Base-by-base conservation (phyloP, 768 basidiomycete species). In the Hygrocybe coccinea region DNA sequence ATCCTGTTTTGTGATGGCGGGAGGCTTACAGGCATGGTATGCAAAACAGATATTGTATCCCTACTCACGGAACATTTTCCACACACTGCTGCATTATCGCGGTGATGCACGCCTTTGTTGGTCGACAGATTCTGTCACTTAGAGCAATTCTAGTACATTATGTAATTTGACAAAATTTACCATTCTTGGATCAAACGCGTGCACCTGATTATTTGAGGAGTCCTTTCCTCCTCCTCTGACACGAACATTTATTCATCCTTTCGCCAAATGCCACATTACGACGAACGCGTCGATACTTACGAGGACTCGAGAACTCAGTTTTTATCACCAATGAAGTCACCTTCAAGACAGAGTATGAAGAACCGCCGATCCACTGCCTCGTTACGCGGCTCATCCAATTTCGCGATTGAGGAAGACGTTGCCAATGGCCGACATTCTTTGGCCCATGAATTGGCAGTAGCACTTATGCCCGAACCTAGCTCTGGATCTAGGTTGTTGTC, bases 381-480 rank as follows among this genome's bases (percentile, higher is more conserved):
- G 19, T 67, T 84, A 59, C 82, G 81, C 38, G 68, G 70, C 54
- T 62, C 76, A 5, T 64, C 77, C 38, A 60, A 19, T 21, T 56
- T 69, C 25, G 59, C 66, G n/a, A 61, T 70, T 19, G 76, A 74
- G 53, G 78, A 76, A 59, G 80, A 80, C 55, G 66, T 66, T 35
- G 66, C 71, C 46, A 76, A 70, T 56, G 77, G 76, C 38, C 76
- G 80, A 43, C 84, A 86, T 65, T 91, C 89, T 5, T 79, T 93
- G 33, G 91, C 91, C 4, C 90, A 93, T 69, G 91, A 93, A 65
- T 81, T 93, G 35, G 91, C 91, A 5, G 83, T 86, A 34, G 91
- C 91, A 9, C 78, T 93, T 53, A 88, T 91, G 84, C 91, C 90
- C 21, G 91, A 93, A 71, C 90, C 91, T 0, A 86, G 79, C 50